Percentiles rank a stretch among this genome's conserved stretches.
phyloP scores from a whole-genome alignment of 108 stramenopile genomes.

The Discostella pseudostelligera region DNA sequence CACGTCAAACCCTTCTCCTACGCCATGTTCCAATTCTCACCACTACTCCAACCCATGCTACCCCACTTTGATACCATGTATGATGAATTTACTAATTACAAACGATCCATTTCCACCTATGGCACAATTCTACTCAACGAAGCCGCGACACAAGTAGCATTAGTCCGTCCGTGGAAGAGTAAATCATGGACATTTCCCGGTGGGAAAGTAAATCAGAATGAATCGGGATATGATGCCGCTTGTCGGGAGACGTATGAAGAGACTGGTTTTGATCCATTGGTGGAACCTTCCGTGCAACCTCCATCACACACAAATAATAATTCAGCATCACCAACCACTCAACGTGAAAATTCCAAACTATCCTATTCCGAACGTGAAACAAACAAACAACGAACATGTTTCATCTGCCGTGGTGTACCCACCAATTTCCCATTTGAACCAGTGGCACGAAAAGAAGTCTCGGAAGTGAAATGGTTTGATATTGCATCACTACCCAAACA shows the following conservation, averaged over 20 bases:
- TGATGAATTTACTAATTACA: conserved; percentile 70
- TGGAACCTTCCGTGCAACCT: too few species aligned
- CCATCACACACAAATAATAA: too few species aligned
- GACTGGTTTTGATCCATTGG: conserved; percentile 85
- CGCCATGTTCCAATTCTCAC: conserved; percentile 68
- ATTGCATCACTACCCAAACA: conserved; percentile 63
- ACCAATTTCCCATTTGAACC: conserved; percentile 81
- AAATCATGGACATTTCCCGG: conserved; percentile 80
- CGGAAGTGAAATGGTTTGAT: conserved; percentile 62
- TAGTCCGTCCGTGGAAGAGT: conserved; percentile 70
- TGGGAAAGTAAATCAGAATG: conserved; percentile 88
- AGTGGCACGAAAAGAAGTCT: conserved; percentile 83
- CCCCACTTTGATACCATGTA: conserved; percentile 66
- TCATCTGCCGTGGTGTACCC: conserved; percentile 82
- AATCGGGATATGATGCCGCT: conserved; percentile 67
- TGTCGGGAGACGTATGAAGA: conserved; percentile 90
- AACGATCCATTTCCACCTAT: conserved; percentile 78
- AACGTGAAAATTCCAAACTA: conserved; percentile 26
- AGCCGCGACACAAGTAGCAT: conserved; percentile 52
- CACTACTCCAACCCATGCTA: conserved; percentile 51
- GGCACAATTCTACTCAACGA: conserved; percentile 75
- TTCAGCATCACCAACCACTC: too few species aligned
- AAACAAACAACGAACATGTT: conserved; percentile 71
- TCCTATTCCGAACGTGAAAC: conserved; percentile 58
- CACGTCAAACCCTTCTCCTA: conserved; percentile 67